Conservation (phyloP, 2,329 filamentous ascomycete genomes). For the Epichloe amarillans region DNA sequence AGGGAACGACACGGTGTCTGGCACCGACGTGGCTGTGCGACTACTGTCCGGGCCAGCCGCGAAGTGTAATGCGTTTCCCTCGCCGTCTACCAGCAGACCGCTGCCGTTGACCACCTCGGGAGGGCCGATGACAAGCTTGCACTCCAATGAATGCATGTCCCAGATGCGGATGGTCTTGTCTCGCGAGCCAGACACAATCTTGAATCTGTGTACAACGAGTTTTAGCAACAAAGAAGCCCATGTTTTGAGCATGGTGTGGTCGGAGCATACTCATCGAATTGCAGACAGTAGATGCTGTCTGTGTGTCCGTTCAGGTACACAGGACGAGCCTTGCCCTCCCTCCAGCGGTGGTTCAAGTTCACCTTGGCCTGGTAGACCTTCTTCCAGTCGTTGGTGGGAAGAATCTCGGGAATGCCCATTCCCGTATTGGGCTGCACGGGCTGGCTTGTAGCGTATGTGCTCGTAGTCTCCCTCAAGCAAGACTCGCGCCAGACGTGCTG, state of each 20-base stretch:
- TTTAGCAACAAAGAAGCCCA: not conserved
- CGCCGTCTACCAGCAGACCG: slow-evolving; percentile 36
- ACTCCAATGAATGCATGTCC: slow-evolving; percentile 83
- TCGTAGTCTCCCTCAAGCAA: slow-evolving; percentile 47
- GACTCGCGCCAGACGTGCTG: slow-evolving; percentile 52
- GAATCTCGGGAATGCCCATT: slow-evolving; percentile 40
- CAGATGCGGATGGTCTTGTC: slow-evolving; percentile 93
- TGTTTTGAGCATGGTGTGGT: not conserved
- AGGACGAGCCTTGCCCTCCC: slow-evolving; percentile 59
- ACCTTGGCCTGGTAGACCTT: slow-evolving; percentile 68
- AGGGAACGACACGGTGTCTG: slow-evolving; percentile 42
- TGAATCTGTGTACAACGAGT: slow-evolving; percentile 42
- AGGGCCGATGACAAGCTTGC: slow-evolving; percentile 80
- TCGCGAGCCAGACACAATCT: slow-evolving; percentile 92
- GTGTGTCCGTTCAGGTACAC: slow-evolving; percentile 87
- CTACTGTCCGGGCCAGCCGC: slow-evolving; percentile 40
- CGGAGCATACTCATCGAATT: slow-evolving; percentile 77
- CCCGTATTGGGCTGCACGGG: slow-evolving; percentile 40
- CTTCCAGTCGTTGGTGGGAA: slow-evolving; percentile 67
- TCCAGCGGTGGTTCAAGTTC: slow-evolving; percentile 69
- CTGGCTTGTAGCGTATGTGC: slow-evolving; percentile 44
- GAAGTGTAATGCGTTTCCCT: slow-evolving; percentile 39
- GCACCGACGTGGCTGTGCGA: slow-evolving; percentile 32
- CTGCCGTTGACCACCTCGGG: slow-evolving; percentile 45
- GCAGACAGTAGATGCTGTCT: slow-evolving; percentile 94